Conservation (phyloP, 2,329 filamentous ascomycete species). For the Blastomyces gilchristii region DNA sequence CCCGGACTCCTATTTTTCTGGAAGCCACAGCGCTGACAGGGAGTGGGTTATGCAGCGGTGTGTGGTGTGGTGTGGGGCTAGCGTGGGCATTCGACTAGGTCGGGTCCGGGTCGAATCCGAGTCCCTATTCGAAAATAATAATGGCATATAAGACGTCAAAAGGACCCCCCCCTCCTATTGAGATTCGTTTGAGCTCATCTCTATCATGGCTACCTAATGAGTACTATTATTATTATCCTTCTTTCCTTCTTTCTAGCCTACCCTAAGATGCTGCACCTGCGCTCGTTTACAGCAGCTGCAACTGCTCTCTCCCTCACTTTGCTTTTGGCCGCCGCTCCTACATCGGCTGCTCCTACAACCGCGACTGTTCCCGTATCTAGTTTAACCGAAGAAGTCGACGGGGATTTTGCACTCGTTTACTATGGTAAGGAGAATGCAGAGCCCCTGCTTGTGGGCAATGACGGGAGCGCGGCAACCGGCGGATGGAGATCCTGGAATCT, state of each 20-base stretch:
- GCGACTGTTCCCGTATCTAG: slow-evolving; percentile 24
- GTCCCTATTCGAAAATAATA: background rate
- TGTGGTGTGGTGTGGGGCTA: slow-evolving; percentile 2
- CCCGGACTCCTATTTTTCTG: background rate
- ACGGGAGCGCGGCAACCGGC: slow-evolving; percentile 36
- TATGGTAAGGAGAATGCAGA: slow-evolving; percentile 21
- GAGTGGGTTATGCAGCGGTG: background rate
- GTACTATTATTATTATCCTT: background rate
- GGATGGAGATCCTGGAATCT: slow-evolving; percentile 35
- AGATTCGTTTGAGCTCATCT: background rate
- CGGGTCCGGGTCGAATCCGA: no score
- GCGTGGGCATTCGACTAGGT: background rate
- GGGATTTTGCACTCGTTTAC: slow-evolving; percentile 35
- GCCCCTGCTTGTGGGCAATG: slow-evolving; percentile 39
- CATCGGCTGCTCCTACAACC: background rate
- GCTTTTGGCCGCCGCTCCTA: background rate
- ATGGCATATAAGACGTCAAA: background rate
- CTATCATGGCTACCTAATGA: background rate
- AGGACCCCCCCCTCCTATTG: background rate
- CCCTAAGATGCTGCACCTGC: background rate
- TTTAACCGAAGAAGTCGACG: slow-evolving; percentile 31
- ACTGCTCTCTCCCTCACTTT: background rate
- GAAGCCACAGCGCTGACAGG: background rate
- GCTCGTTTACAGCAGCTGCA: background rate
- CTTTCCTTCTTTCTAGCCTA: background rate